phyloP scores from a whole-genome alignment of 2,329 filamentous ascomycete genomes.

The Aspergillus fructus region DNA sequence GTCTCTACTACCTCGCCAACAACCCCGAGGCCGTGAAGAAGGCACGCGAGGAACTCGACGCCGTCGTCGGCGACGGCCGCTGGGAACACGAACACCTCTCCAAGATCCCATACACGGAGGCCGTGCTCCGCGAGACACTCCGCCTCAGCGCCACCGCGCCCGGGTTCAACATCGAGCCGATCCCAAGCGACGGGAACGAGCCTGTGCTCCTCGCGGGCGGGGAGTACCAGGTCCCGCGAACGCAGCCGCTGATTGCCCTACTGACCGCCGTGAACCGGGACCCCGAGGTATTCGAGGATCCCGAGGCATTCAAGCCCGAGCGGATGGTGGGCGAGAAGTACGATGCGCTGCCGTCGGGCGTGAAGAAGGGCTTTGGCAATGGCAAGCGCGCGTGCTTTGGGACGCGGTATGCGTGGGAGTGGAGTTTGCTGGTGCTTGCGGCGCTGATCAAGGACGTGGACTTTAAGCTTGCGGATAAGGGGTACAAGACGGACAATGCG shows the following conservation, averaged over 20 bases:
- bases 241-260: slow-evolving; percentile 53
- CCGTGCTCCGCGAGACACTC: slow-evolving; percentile 66
- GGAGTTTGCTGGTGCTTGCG: slow-evolving; percentile 61
- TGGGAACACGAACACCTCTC: slow-evolving; percentile 55
- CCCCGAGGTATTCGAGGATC: slow-evolving; percentile 63
- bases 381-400: slow-evolving; percentile 71
- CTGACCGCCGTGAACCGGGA: slow-evolving; percentile 63
- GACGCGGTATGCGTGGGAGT: slow-evolving; percentile 71
- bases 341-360: slow-evolving; percentile 60
- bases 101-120: slow-evolving; percentile 66
- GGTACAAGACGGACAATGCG: slow-evolving; percentile 34
- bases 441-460: slow-evolving; percentile 70
- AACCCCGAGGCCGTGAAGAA: slow-evolving; percentile 60
- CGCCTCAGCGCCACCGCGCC: slow-evolving; percentile 63
- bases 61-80: slow-evolving; percentile 24
- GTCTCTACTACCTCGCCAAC: slow-evolving; percentile 64
- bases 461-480: slow-evolving; percentile 61
- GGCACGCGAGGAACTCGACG: slow-evolving; percentile 67
- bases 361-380: slow-evolving; percentile 73
- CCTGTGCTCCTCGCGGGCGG: slow-evolving; percentile 55
- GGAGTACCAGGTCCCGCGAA: slow-evolving; percentile 60
- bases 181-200: slow-evolving; percentile 34
- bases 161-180: slow-evolving; percentile 55
- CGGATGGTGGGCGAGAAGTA: slow-evolving; percentile 71
- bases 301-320: slow-evolving; percentile 66